Evolutionary conservation across 1,284 basidiomycete species (phyloP), one percentile per base, ranked within the genome.

Genomic region (Malassezia obtusa): DNA sequence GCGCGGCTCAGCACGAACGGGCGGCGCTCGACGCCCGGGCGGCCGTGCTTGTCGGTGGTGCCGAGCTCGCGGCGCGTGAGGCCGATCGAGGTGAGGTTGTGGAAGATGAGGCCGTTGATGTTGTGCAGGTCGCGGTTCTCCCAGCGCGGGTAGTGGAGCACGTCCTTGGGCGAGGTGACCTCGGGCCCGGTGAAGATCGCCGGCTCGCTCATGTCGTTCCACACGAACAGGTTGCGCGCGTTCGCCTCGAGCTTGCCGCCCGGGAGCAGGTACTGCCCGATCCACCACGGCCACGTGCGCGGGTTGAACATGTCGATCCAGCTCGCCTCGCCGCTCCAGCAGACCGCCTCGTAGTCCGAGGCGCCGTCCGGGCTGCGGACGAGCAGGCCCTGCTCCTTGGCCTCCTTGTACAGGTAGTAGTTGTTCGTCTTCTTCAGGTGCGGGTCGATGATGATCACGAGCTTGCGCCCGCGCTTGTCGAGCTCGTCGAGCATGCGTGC

Each of bases 181-280:
- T 99, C 94, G 2, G 94, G 94, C 0, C 92, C 94, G 64, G 95
- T 92, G 79, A 99, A 98, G 22, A 99, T 84, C 4, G 90, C 85
- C 1, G 92, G 92, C 87, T 96, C 92, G 71, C 95, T 96, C 92
- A 98, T 98, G 74, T 98, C 92, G 75, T 95, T 96, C 90, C 91
- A 95, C 58, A 96, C 87, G 70, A 84, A 85, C 10, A 95, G 81
- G 64, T 84, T 82, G 43, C 69, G 62, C 4, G 68, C 70, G 44
- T 72, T 73, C 19, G 64, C 71, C 15, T 56, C 48, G 24, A 72
- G 57, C 58, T 65, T 64, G 49, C 52, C 50, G 45, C 38, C 57
- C 12, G 50, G 50, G 25, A 73, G 59, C 2, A 50, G 43, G 57
- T 62, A 67, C 38, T 65, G 65, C 9, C 62, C 62, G 9, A 58